A percentile compares a stretch with the other conserved stretches of the same genome.
Evolutionary conservation across 306 rosid genomes (phyloP).

Genomic region (Vigna mungo): DNA sequence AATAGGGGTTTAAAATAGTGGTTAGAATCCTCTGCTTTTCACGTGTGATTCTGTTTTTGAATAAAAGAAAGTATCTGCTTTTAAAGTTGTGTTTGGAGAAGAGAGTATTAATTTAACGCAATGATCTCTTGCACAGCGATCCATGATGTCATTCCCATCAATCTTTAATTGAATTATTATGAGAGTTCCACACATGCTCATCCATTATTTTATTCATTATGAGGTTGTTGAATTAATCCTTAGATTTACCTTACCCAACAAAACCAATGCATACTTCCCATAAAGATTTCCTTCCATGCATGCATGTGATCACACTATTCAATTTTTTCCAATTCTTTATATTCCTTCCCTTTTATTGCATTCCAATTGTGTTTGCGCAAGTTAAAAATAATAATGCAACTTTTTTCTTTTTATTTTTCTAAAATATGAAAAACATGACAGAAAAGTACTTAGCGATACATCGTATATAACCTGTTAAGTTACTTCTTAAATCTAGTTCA

Average conservation of each 20-base stretch:
- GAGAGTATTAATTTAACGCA: slow-evolving; percentile 32
- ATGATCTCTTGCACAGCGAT: slow-evolving; percentile 15
- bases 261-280: slow-evolving; percentile 20
- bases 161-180: slow-evolving; percentile 26
- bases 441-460: neutral
- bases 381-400: neutral
- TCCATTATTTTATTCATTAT: slow-evolving; percentile 43
- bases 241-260: slow-evolving; percentile 41
- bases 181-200: slow-evolving; percentile 48
- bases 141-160: slow-evolving; percentile 49
- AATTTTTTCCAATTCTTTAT: slow-evolving; percentile 12
- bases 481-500: slow-evolving; percentile 10
- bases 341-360: neutral
- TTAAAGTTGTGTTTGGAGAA: slow-evolving; percentile 36
- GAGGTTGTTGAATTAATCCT: slow-evolving; percentile 53
- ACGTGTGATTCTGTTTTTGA: slow-evolving; percentile 40
- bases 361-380: neutral
- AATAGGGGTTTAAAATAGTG: too few relatives aligned
- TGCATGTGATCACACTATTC: slow-evolving; percentile 45
- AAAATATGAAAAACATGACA: neutral
- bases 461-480: neutral
- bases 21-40: slow-evolving; percentile 22
- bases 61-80: slow-evolving; percentile 44
- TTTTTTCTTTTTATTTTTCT: too few relatives aligned
- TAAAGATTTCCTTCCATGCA: slow-evolving; percentile 42